A percentile compares a stretch with the other conserved stretches of the same genome.
phyloP scores from a whole-genome alignment of 352 stramenopile species.

The Plasmopara halstedii region DNA sequence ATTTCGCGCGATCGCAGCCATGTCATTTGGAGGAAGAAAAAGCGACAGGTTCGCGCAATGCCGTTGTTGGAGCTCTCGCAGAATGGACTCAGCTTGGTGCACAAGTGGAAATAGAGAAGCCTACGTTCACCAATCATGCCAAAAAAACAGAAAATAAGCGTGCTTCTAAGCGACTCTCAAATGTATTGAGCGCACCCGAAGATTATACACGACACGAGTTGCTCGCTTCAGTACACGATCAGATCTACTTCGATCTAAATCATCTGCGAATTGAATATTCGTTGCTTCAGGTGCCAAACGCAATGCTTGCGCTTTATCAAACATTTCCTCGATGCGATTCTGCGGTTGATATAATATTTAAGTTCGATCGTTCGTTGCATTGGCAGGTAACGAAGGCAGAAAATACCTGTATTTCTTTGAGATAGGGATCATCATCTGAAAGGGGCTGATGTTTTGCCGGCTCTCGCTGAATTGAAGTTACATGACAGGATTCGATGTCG shows the following conservation, averaged over 20 bases:
- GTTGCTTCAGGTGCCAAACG: constrained; percentile 7
- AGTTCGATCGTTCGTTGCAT: not conserved
- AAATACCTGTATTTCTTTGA: constrained; percentile 41
- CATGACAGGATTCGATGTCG: constrained; percentile 1
- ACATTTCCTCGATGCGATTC: constrained; percentile 42
- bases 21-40: constrained; percentile 24
- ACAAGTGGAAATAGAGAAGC: constrained; percentile 44
- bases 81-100: constrained; percentile 38
- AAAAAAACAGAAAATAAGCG: not conserved
- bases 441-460: constrained; percentile 9
- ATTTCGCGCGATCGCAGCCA: constrained; percentile 37
- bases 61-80: constrained; percentile 33
- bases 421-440: constrained; percentile 25
- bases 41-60: constrained; percentile 35
- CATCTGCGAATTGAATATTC: constrained; percentile 23
- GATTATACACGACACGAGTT: constrained; percentile 38
- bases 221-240: constrained; percentile 33
- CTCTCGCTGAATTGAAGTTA: constrained; percentile 5
- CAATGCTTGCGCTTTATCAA: constrained; percentile 27
- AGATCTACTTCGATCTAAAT: constrained; percentile 7
- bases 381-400: not conserved
- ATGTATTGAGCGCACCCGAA: constrained; percentile 20
- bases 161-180: not conserved
- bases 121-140: constrained; percentile 9
- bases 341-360: constrained; percentile 1